Base-by-base conservation (phyloP, 495 filamentous ascomycete species). In the Immersiella caudata region DNA sequence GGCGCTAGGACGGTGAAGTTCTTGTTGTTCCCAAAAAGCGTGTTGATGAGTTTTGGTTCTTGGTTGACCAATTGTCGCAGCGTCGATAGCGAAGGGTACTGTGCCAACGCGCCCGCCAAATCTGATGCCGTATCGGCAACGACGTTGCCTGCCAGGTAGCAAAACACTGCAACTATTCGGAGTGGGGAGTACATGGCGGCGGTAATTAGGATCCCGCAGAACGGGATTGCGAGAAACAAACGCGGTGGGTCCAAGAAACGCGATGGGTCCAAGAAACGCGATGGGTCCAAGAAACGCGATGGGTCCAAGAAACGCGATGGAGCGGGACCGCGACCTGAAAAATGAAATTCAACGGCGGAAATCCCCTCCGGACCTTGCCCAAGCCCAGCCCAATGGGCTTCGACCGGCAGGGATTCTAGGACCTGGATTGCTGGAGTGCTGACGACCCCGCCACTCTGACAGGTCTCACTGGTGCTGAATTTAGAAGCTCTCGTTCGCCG, bases 61-160 rank as follows among this genome's bases (percentile, higher is more conserved):
- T 55, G 62, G 4, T 22, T n/a, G 18, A 64, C 27, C 1, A 64
- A 46, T 11, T 54, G 25, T 11, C 36, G 62, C 49, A 64, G 27
- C 3, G 11, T 25, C 3, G 49, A 27, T 9, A 64, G 51, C 4
- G 49, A 35, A 4, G 62, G 51, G 50, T 64, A 35, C 0, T 18
- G 21, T 14, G 62, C 27, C 21, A 64, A 33, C 4, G 62, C 62
- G 1, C 50, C 27, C 7, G 62, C 26, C 8, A 64, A 49, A 27
- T 64, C 62, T 18, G 62, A 57, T 14, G 62, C 62, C 4, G 51
- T n/a, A n/a, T 64, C 62, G 8, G 62, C 25, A 18, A 51, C 6
- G 2, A 51, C 51, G 24, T 35, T 11, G 24, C 22, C 25, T 5
- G 61, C 61, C 9, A 63, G 22, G 49, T 40, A 63, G 61, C 18